Conservation (phyloP, 257 asterid species). For the Thymus quinquecostatus region DNA sequence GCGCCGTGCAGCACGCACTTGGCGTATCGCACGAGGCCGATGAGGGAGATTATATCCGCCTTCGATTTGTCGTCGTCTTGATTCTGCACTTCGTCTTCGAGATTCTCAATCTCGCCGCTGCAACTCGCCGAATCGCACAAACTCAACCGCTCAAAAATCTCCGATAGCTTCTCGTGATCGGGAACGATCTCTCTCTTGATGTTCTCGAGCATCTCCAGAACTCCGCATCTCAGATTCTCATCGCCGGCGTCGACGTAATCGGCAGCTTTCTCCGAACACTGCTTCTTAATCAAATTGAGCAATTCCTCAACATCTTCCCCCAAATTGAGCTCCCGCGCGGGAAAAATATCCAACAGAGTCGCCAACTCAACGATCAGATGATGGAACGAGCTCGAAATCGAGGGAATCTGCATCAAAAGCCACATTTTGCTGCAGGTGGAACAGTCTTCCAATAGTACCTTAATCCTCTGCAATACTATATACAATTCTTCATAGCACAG, state of each 20-base stretch:
- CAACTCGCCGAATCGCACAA: conserved; percentile 62
- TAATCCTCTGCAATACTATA: conserved; percentile 65
- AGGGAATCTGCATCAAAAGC: conserved; percentile 69
- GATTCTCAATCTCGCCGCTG: conserved; percentile 67
- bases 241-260: conserved; percentile 46
- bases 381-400: conserved; percentile 51
- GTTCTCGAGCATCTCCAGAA: conserved; percentile 60
- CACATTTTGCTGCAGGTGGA: conserved; percentile 67
- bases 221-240: conserved; percentile 49
- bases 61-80: conserved; percentile 62
- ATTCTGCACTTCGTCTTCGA: conserved; percentile 68
- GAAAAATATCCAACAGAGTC: conserved; percentile 78
- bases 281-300: conserved; percentile 62
- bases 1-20: conserved; percentile 92
- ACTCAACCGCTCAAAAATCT: conserved; percentile 56
- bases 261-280: conserved; percentile 53
- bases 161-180: conserved; percentile 47
- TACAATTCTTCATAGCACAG: conserved; percentile 82
- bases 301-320: conserved; percentile 67
- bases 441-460: conserved; percentile 64
- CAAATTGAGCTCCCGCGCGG: conserved; percentile 58
- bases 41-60: conserved; percentile 62
- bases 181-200: conserved; percentile 74
- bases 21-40: conserved; percentile 83
- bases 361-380: conserved; percentile 66